Percentiles rank a stretch among this genome's conserved stretches.
Conservation (phyloP, 2,329 filamentous ascomycete genomes). For the Capronia epimyces region DNA sequence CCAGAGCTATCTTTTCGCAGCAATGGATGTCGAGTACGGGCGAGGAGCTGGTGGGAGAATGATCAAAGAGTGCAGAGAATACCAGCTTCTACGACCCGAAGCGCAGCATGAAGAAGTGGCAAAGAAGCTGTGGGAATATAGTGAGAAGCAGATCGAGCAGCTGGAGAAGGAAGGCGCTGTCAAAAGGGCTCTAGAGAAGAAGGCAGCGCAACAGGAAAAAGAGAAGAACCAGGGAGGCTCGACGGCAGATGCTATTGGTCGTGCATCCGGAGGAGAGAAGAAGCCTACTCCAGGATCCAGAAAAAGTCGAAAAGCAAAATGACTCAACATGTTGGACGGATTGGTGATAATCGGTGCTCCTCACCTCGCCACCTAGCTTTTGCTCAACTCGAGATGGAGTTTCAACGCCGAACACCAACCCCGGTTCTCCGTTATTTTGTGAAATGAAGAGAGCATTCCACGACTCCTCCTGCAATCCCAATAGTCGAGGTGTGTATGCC, state of each 20-base stretch:
- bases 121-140: conserved; percentile 84
- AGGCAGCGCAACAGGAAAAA: conserved; percentile 35
- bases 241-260: conserved; percentile 20
- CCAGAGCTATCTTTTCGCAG: conserved; percentile 77
- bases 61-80: conserved; percentile 81
- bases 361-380: conserved; percentile 16
- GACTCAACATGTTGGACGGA: conserved; percentile 3
- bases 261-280: conserved; percentile 21
- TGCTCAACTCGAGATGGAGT: too few relatives aligned
- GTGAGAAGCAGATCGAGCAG: conserved; percentile 74
- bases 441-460: too few relatives aligned
- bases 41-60: conserved; percentile 62
- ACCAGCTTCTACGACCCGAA: conserved; percentile 66
- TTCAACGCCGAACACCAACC: too few relatives aligned
- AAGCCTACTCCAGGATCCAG: conserved; percentile 37
- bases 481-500: too few relatives aligned
- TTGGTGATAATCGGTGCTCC: conserved; percentile 5
- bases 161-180: conserved; percentile 74
- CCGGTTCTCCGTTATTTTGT: too few relatives aligned
- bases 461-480: too few relatives aligned
- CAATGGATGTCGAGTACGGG: conserved; percentile 71
- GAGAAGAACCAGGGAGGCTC: conserved; percentile 21
- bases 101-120: conserved; percentile 72
- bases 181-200: conserved; percentile 55
- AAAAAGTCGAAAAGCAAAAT: conserved; percentile 37